phyloP scores from a whole-genome alignment of 1,139 yeast species.

The Lodderomyces orthopsilosis region DNA sequence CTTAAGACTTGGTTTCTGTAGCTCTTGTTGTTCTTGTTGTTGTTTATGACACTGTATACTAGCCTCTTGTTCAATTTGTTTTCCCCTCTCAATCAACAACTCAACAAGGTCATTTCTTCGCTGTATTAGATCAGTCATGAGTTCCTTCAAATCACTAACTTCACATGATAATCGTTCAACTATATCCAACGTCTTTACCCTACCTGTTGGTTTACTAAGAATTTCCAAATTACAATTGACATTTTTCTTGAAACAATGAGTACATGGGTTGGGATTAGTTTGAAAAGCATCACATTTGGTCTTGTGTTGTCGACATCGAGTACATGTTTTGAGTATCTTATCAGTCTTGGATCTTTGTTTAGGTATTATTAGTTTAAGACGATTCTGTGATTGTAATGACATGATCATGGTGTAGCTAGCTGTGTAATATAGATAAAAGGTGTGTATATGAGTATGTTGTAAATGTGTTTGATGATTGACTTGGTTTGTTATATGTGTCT shows the following conservation, averaged over 20 bases:
- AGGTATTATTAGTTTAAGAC: constrained; percentile 24
- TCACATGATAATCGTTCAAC: constrained; percentile 32
- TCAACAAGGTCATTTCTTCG: constrained; percentile 26
- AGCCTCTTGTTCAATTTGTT: constrained; percentile 10
- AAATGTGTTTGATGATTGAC: too few species aligned
- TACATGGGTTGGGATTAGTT: constrained; percentile 55
- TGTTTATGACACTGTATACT: neutral
- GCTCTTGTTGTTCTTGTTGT: constrained; percentile 1
- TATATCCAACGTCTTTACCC: constrained; percentile 26
- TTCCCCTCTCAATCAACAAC: constrained; percentile 21
- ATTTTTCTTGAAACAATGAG: constrained; percentile 53
- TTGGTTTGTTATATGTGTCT: neutral
- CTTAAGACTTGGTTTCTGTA: neutral
- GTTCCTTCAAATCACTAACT: constrained; percentile 17
- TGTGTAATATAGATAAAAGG: too few species aligned
- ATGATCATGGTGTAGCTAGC: constrained; percentile 17
- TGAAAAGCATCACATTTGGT: constrained; percentile 58
- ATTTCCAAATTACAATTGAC: constrained; percentile 51
- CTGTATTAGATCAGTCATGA: constrained; percentile 19
- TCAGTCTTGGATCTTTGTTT: constrained; percentile 14
- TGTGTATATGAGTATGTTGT: neutral
- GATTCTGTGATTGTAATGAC: constrained; percentile 21
- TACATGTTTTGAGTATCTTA: constrained; percentile 53
- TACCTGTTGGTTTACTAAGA: constrained; percentile 26
- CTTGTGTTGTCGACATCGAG: constrained; percentile 62